phyloP scores from a whole-genome alignment of 257 asterid species.

The Coffea canephora region DNA sequence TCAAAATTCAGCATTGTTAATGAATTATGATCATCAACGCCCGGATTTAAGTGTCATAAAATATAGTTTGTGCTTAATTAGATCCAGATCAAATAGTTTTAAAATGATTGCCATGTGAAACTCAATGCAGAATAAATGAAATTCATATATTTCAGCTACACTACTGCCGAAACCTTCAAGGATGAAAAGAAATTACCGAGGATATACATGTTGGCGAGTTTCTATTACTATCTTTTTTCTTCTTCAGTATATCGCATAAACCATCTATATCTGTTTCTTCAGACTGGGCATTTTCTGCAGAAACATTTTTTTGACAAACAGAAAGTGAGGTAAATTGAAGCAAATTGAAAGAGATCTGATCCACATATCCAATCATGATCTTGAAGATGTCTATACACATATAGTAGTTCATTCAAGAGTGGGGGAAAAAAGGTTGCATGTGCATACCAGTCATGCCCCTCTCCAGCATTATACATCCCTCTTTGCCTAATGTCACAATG shows the following conservation, averaged over 20 bases:
- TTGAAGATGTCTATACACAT: not conserved
- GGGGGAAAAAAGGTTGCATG: not conserved
- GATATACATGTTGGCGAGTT: conserved; percentile 59
- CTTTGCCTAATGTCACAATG: conserved; percentile 54
- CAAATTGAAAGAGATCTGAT: conserved; percentile 11
- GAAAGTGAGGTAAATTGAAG: conserved; percentile 6
- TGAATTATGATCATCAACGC: not conserved
- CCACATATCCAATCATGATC: not conserved
- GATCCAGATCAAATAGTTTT: not conserved
- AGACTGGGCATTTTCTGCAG: conserved; percentile 48
- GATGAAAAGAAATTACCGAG: conserved; percentile 47
- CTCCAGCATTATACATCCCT: conserved; percentile 63
- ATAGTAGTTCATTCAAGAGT: not conserved
- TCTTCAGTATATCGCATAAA: conserved; percentile 54
- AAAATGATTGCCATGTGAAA: not conserved
- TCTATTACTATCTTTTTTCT: conserved; percentile 38
- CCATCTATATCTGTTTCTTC: conserved; percentile 73
- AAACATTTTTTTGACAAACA: conserved; percentile 15
- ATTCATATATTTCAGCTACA: not conserved
- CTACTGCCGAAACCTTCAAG: not conserved
- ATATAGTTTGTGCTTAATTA: not conserved
- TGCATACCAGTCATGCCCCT: conserved; percentile 40
- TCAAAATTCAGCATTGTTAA: not conserved
- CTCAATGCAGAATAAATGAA: not conserved
- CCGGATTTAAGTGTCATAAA: not conserved